Conservation (phyloP, 2,329 filamentous ascomycete species). For the Fusarium fujikuroi region DNA sequence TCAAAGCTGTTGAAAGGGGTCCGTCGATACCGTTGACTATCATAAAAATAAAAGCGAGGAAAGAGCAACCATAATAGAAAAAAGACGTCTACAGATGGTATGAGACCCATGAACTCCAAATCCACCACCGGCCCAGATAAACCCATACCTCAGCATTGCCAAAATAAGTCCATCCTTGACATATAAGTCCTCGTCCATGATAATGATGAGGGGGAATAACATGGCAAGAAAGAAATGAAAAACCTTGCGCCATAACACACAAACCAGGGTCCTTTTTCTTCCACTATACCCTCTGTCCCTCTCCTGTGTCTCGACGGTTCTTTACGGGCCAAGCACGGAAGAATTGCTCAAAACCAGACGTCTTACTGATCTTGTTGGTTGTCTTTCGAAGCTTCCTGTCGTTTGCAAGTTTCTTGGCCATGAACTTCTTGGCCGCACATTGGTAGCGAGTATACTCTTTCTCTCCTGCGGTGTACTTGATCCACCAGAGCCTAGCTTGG, state of each 20-base stretch:
- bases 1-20: slow-evolving; percentile 18
- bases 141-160: slow-evolving; percentile 36
- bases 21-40: slow-evolving; percentile 37
- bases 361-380: slow-evolving; percentile 37
- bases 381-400: slow-evolving; percentile 46
- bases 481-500: slow-evolving; percentile 66
- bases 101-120: slow-evolving; percentile 42
- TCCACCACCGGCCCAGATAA: slow-evolving; percentile 29
- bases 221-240: slow-evolving; percentile 1
- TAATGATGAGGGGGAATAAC: slow-evolving; percentile 12
- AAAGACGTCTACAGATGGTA: slow-evolving; percentile 43
- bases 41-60: slow-evolving; percentile 27
- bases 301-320: slow-evolving; percentile 22
- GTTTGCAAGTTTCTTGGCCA: slow-evolving; percentile 51
- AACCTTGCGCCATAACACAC: slow-evolving; percentile 28
- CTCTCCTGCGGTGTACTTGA: slow-evolving; percentile 62
- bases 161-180: slow-evolving; percentile 24
- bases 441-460: slow-evolving; percentile 60
- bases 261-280: slow-evolving; percentile 8
- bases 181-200: slow-evolving; percentile 12
- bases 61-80: slow-evolving; percentile 22
- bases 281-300: slow-evolving; percentile 17
- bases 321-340: slow-evolving; percentile 38
- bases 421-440: slow-evolving; percentile 57
- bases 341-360: slow-evolving; percentile 16